A percentile compares a stretch with the other conserved stretches of the same genome.
Evolutionary conservation across 176 grass and related monocot species (phyloP).

Genomic region (Elymus sibiricus): DNA sequence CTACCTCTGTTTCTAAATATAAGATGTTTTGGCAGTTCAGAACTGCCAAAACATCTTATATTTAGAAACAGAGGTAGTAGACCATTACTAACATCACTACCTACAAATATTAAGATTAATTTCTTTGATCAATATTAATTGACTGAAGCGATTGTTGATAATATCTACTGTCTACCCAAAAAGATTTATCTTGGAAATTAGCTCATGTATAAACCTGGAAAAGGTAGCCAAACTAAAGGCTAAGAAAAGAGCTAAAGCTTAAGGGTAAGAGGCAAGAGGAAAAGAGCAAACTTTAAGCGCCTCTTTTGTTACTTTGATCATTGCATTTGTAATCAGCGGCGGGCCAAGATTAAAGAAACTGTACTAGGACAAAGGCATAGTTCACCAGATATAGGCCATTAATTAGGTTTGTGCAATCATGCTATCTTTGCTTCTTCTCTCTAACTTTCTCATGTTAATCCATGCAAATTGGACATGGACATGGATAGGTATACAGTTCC

Average conservation of each 20-base stretch:
- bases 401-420: conserved; percentile 37
- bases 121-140: background rate
- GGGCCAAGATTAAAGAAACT: conserved; percentile 26
- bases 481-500: background rate
- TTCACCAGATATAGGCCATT: conserved; percentile 21
- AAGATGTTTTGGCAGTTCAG: too few species aligned
- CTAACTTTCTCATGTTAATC: conserved; percentile 12
- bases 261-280: conserved; percentile 23
- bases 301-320: conserved; percentile 51
- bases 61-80: too few species aligned
- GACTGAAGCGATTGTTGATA: background rate
- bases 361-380: conserved; percentile 39
- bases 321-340: conserved; percentile 48
- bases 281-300: conserved; percentile 45
- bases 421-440: conserved; percentile 6
- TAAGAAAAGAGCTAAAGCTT: conserved; percentile 54
- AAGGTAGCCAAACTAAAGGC: conserved; percentile 39
- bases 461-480: conserved; percentile 5
- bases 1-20: too few species aligned
- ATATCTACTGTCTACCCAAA: background rate
- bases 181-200: background rate
- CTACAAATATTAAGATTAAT: background rate
- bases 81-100: background rate
- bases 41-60: too few species aligned
- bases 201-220: conserved; percentile 11